These are phyloP conservation scores for Turnera subulata DNA, from an alignment of 345 rosid species.

Conservation along the genomic window DNA sequence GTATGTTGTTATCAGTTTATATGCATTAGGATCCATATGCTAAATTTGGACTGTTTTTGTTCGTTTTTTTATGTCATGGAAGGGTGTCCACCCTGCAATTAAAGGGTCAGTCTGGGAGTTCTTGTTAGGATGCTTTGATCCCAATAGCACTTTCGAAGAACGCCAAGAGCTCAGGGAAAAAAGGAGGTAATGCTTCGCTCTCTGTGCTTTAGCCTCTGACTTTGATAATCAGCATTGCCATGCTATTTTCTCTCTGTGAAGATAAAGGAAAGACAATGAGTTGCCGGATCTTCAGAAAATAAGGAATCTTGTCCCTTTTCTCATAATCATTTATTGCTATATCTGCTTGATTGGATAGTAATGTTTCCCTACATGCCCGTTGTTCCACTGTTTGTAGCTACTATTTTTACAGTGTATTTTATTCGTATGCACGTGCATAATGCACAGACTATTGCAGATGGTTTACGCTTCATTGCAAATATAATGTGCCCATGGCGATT, in stretches of 20 bases:
- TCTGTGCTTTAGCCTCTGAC: too few relatives aligned
- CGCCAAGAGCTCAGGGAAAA: constrained; percentile 53
- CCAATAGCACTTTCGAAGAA: constrained; percentile 77
- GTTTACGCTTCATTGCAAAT: too few relatives aligned
- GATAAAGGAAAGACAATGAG: not conserved
- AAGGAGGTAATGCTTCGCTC: constrained; percentile 54
- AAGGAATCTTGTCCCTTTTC: not conserved
- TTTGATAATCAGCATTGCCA: not conserved
- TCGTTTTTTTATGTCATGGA: constrained; percentile 29
- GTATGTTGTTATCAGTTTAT: not conserved
- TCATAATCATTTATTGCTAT: not conserved
- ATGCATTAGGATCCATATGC: not conserved
- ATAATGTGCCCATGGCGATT: too few relatives aligned
- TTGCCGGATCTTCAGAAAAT: not conserved
- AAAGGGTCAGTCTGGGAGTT: constrained; percentile 94
- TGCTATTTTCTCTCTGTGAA: not conserved
- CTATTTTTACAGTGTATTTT: too few relatives aligned
- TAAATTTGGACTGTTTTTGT: constrained; percentile 1
- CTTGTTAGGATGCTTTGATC: constrained; percentile 90
- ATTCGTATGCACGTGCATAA: too few relatives aligned
- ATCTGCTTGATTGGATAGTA: too few relatives aligned
- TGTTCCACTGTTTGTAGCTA: too few relatives aligned
- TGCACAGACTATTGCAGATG: too few relatives aligned
- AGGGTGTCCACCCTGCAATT: constrained; percentile 97
- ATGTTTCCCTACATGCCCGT: too few relatives aligned